Percentiles rank a stretch among this genome's conserved stretches.
These are phyloP conservation scores for Boletus rubroflammeus DNA, from an alignment of 768 basidiomycete genomes.

Conservation along the genomic window DNA sequence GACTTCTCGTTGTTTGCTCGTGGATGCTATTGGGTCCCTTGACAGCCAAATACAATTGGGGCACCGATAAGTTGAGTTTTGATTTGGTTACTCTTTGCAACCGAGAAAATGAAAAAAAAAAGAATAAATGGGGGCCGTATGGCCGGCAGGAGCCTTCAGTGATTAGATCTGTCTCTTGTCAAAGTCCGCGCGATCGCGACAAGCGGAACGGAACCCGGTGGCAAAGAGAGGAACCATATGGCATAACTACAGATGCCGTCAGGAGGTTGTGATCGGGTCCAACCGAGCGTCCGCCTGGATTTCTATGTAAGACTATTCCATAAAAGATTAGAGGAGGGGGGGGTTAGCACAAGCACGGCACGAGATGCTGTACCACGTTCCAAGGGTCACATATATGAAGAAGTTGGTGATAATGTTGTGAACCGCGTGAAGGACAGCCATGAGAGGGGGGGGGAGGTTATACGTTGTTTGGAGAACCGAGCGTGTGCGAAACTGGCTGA, in stretches of 20 bases:
- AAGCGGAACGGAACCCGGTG: slow-evolving; percentile 31
- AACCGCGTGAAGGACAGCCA: slow-evolving; percentile 7
- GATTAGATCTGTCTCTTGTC: slow-evolving; percentile 24
- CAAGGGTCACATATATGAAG: slow-evolving; percentile 24
- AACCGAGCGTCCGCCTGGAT: slow-evolving; percentile 14
- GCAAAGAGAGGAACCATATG: slow-evolving; percentile 21
- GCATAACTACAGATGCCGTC: slow-evolving; percentile 25
- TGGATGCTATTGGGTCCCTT: slow-evolving; percentile 12
- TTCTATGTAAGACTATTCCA: slow-evolving; percentile 15
- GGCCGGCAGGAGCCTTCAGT: slow-evolving; percentile 10
- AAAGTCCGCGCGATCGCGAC: slow-evolving; percentile 26
- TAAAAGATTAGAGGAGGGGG: slow-evolving; percentile 11
- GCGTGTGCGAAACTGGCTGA: neutral
- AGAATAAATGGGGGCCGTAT: slow-evolving; percentile 15
- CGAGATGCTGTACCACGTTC: slow-evolving; percentile 15
- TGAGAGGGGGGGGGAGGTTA: neutral
- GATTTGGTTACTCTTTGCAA: slow-evolving; percentile 9
- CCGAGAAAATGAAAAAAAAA: slow-evolving; percentile 7
- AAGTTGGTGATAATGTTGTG: slow-evolving; percentile 7
- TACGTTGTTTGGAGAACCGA: neutral
- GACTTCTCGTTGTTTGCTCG: slow-evolving; percentile 15
- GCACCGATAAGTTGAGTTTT: slow-evolving; percentile 9
- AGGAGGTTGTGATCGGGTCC: slow-evolving; percentile 25
- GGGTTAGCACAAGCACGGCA: slow-evolving; percentile 17
- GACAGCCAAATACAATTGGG: neutral